phyloP scores from a whole-genome alignment of 257 asterid species.

The Solanum dulcamara region DNA sequence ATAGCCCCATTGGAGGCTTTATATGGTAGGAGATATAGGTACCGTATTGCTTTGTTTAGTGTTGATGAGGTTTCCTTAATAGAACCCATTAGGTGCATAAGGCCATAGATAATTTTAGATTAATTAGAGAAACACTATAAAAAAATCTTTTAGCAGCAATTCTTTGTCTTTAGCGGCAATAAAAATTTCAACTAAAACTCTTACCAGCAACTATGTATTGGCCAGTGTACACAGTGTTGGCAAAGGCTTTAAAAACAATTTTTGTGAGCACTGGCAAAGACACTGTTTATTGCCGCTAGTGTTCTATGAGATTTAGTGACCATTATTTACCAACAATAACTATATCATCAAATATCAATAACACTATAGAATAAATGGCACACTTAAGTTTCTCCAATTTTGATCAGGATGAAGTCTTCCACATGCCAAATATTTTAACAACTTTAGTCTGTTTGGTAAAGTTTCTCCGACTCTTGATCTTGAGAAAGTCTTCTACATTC shows the following conservation, averaged over 20 bases:
- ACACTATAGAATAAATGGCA: too few species aligned
- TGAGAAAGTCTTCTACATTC: not conserved
- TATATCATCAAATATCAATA: not conserved
- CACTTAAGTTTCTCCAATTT: not conserved
- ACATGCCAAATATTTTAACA: not conserved
- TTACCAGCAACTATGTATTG: not conserved
- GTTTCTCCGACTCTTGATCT: not conserved
- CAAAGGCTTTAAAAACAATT: not conserved
- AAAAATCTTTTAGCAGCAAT: not conserved
- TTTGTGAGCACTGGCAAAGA: not conserved
- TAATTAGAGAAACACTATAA: too few species aligned
- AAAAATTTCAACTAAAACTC: not conserved
- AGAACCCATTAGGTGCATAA: too few species aligned
- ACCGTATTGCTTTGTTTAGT: too few species aligned
- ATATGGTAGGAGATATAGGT: too few species aligned
- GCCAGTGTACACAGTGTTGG: not conserved
- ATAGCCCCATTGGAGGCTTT: too few species aligned
- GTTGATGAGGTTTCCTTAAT: too few species aligned
- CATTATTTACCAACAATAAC: not conserved
- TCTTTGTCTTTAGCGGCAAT: not conserved
- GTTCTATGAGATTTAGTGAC: not conserved
- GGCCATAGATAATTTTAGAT: too few species aligned
- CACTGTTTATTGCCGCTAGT: not conserved
- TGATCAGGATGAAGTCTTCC: not conserved
- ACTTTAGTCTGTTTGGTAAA: too few species aligned